Evolutionary conservation across 169 alveolate genomes (phyloP), one percentile per base, ranked within the genome.

Genomic region (Plasmodium billcollinsi): DNA sequence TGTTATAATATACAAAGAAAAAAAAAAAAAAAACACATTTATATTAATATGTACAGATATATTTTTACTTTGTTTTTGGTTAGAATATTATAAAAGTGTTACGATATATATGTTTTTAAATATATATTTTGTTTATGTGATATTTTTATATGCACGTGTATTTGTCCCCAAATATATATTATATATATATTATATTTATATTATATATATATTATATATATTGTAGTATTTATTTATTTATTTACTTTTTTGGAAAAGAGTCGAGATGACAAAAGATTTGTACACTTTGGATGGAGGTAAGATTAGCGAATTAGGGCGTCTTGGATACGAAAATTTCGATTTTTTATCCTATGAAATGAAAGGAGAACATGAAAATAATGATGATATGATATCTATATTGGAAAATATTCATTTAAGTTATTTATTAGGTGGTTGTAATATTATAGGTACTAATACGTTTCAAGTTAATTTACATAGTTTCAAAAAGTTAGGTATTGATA

Each of bases 391-490:
- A 39, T 20, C n/a, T 4, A 66, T n/a, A 12, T 14, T 78, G 26
- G 65, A 78, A 43, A 78, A 66, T 8, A 63, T 78, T 1, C 89
- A 78, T 58, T 78, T 78, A 43, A 78, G 89, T 33, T 78, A 78
- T 58, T 58, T 78, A 21, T 56, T 78, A 9, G 76, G 63, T 6
- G 89, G 89, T 1, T 65, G 65, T 21, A 66, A 78, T 59, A 71
- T 78, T 9, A 78, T 66, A 15, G 15, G 52, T 50, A 78, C 89
- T 15, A 78, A 78, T 52, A 78, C 89, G 9, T 78, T 65, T 33
- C 89, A 78, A 52, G 89, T 78, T 5, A 78, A 78, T 58, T 71
- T 78, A 0, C 58, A 78, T 45, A 78, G 89, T 78, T 78, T 78
- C n/a, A 39, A 20, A 18, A 47, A 78, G 39, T 20, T 9, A 15